phyloP scores from a whole-genome alignment of 768 basidiomycete genomes.

The Krasilnikovozyma curviuscula region DNA sequence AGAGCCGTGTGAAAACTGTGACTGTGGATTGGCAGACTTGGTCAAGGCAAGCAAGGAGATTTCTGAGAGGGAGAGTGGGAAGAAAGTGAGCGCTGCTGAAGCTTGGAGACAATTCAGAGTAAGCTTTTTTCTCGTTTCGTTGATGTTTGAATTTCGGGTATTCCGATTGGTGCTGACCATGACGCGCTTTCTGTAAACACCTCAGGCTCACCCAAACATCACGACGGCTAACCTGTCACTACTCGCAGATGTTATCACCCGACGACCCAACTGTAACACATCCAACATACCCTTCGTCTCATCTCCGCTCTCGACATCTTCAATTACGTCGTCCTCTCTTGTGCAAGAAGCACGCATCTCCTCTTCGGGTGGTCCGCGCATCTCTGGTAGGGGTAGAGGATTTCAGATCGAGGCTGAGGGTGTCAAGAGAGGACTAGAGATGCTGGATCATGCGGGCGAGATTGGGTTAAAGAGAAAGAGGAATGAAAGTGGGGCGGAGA shows the following conservation, averaged over 20 bases:
- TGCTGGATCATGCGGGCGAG: too few relatives aligned
- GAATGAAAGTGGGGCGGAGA: too few relatives aligned
- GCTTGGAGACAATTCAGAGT: slow-evolving; percentile 10
- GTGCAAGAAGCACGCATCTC: neutral
- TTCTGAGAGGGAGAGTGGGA: slow-evolving; percentile 36
- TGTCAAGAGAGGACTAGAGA: slow-evolving; percentile 17
- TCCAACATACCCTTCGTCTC: neutral
- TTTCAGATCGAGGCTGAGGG: slow-evolving; percentile 16
- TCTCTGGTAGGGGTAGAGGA: neutral
- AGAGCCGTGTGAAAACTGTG: slow-evolving; percentile 1
- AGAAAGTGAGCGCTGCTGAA: slow-evolving; percentile 61
- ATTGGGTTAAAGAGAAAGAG: too few relatives aligned
- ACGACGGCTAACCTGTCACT: slow-evolving; percentile 63
- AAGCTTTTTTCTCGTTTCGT: neutral
- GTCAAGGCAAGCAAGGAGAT: neutral
- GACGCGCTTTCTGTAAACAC: slow-evolving; percentile 21
- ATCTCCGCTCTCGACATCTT: neutral
- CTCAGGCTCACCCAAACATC: slow-evolving; percentile 71
- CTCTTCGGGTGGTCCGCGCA: neutral
- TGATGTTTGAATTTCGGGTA: too few relatives aligned
- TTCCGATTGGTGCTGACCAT: neutral
- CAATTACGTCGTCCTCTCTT: slow-evolving; percentile 29
- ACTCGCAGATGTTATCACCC: slow-evolving; percentile 73
- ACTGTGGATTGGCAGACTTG: neutral
- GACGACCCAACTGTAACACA: slow-evolving; percentile 56